phyloP scores from a whole-genome alignment of 768 basidiomycete genomes.

The Harrya chromipes region DNA sequence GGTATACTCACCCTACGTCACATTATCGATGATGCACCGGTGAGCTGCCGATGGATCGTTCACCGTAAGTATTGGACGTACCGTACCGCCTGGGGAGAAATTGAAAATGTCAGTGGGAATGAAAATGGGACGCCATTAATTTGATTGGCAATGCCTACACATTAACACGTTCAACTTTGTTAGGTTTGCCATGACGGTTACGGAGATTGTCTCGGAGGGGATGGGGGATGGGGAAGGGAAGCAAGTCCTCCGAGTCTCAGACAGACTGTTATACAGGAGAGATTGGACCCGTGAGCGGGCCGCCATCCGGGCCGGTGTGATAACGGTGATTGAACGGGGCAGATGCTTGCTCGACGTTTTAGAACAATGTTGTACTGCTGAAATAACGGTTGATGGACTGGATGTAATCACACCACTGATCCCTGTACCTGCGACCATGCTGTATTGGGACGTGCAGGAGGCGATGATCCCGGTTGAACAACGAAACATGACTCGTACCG shows the following conservation, averaged over 20 bases:
- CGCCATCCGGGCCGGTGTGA: not conserved
- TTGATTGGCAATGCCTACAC: conserved; percentile 48
- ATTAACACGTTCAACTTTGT: conserved; percentile 69
- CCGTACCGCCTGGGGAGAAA: conserved; percentile 42
- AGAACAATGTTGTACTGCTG: no score
- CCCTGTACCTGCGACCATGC: not conserved
- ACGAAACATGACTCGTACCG: conserved; percentile 11
- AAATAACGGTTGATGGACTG: no score
- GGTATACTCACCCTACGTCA: conserved; percentile 76
- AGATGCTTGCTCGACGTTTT: no score
- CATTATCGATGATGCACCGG: not conserved
- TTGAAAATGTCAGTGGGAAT: conserved; percentile 8
- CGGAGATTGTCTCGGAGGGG: not conserved
- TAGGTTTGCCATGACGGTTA: conserved; percentile 39
- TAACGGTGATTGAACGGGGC: no score
- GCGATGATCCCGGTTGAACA: conserved; percentile 6
- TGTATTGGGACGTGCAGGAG: not conserved
- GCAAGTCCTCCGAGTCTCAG: no score
- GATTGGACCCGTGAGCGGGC: not conserved
- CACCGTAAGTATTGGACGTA: conserved; percentile 19
- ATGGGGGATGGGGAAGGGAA: no score
- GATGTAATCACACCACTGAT: no score
- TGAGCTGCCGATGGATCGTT: not conserved
- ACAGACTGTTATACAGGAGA: no score
- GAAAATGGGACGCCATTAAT: not conserved